phyloP scores from a whole-genome alignment of 139 green algal genomes.

The Auxenochlorella pyrenoidosa region DNA sequence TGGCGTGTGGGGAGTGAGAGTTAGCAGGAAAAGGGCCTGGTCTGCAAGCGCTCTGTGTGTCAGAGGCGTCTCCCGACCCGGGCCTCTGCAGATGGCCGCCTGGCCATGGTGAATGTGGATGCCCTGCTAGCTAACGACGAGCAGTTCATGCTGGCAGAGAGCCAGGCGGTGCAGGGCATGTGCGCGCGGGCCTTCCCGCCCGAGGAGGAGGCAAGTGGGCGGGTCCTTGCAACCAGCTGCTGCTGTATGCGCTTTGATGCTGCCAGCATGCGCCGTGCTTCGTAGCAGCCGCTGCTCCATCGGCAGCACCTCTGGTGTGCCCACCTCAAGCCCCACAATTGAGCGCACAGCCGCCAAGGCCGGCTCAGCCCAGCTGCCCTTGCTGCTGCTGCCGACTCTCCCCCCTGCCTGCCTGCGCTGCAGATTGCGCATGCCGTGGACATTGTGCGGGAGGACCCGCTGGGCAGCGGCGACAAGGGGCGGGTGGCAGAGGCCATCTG shows the following conservation, averaged over 20 bases:
- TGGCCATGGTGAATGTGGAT: slow-evolving; percentile 41
- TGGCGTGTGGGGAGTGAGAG: too few relatives aligned
- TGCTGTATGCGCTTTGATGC: not conserved
- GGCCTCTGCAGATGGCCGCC: slow-evolving; percentile 11
- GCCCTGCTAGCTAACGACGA: slow-evolving; percentile 36
- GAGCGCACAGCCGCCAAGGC: too few relatives aligned
- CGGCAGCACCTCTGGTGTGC: too few relatives aligned
- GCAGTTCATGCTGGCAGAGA: slow-evolving; percentile 26
- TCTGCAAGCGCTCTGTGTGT: too few relatives aligned
- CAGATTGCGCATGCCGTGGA: slow-evolving; percentile 19
- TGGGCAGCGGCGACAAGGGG: slow-evolving; percentile 29
- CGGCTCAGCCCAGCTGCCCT: not conserved
- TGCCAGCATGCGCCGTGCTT: too few relatives aligned
- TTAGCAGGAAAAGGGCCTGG: too few relatives aligned
- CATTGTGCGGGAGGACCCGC: slow-evolving; percentile 26
- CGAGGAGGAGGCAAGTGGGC: not conserved
- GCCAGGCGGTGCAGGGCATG: not conserved
- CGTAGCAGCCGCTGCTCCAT: too few relatives aligned
- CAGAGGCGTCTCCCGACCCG: too few relatives aligned
- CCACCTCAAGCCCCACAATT: too few relatives aligned
- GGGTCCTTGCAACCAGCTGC: not conserved
- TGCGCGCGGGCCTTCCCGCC: slow-evolving; percentile 1
- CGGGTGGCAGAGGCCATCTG: slow-evolving; percentile 32
- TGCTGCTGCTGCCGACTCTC: too few relatives aligned
- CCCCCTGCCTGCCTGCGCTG: not conserved